These are phyloP conservation scores for Colletotrichum endophyticum DNA, from an alignment of 2,329 filamentous ascomycete species.

Conservation along the genomic window DNA sequence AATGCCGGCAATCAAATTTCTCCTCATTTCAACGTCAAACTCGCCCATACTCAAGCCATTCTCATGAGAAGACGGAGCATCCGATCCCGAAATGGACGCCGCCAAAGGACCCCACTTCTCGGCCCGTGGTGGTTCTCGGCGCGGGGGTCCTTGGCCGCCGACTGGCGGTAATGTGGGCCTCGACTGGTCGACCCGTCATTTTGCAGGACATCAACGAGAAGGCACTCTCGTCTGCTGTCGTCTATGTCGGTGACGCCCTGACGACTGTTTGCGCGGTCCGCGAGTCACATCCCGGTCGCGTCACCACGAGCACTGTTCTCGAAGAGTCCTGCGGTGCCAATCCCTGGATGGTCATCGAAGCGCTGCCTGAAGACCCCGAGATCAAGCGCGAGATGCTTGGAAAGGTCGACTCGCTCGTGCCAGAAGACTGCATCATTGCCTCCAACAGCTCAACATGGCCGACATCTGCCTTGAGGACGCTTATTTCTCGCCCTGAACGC, in stretches of 20 bases:
- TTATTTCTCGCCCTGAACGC: constrained; percentile 26
- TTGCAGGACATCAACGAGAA: constrained; percentile 29
- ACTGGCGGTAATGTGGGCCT: constrained; percentile 36
- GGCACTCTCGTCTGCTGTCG: constrained; percentile 27
- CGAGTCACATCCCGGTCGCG: constrained; percentile 28
- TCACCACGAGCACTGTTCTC: constrained; percentile 27
- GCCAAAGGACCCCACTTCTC: constrained; percentile 31
- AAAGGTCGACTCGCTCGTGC: constrained; percentile 29
- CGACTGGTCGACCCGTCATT: constrained; percentile 31
- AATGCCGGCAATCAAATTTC: constrained; percentile 3
- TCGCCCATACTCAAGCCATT: constrained; percentile 9
- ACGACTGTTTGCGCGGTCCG: constrained; percentile 32
- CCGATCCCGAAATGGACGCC: constrained; percentile 25
- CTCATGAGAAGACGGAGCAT: not conserved
- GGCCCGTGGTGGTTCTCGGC: constrained; percentile 44
- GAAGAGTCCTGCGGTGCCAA: constrained; percentile 19
- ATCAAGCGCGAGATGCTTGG: constrained; percentile 32
- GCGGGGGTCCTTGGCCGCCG: constrained; percentile 45
- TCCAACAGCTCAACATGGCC: constrained; percentile 34
- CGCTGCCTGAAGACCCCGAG: constrained; percentile 33
- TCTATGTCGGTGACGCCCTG: constrained; percentile 38
- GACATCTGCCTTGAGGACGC: constrained; percentile 28
- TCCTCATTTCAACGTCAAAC: not conserved
- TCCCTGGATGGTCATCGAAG: constrained; percentile 35
- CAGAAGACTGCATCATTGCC: constrained; percentile 30